Evolutionary conservation across 2,329 filamentous ascomycete species (phyloP).

Genomic region (Davidsoniella neocaledoniae): DNA sequence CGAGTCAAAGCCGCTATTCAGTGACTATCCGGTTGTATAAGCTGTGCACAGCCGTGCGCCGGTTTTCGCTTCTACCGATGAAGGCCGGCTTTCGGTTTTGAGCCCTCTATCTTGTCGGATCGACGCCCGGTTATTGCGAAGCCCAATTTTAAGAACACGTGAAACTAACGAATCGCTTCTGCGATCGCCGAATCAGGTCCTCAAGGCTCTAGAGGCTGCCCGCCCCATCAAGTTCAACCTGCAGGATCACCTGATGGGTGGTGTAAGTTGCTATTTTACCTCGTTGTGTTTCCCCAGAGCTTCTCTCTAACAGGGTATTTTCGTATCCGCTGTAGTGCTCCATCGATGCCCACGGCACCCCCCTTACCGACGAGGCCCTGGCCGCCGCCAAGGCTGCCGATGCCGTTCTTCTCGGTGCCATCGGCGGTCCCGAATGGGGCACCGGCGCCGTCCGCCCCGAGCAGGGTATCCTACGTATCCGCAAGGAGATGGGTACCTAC

Average conservation of each 20-base stretch:
- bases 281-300: neutral
- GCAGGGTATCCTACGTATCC: constrained; percentile 76
- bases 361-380: constrained; percentile 72
- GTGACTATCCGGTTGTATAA: too few species aligned
- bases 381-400: constrained; percentile 68
- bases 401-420: constrained; percentile 80
- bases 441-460: constrained; percentile 77
- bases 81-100: too few species aligned
- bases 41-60: too few species aligned
- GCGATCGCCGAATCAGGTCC: constrained; percentile 34
- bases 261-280: constrained; percentile 42
- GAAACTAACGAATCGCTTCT: too few species aligned
- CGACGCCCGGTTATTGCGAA: too few species aligned
- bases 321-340: constrained; percentile 44
- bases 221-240: constrained; percentile 69
- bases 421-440: constrained; percentile 94
- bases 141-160: too few species aligned
- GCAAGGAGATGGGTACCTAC: constrained; percentile 86
- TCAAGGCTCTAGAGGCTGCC: constrained; percentile 60
- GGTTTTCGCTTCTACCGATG: too few species aligned
- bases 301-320: constrained; percentile 1
- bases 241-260: constrained; percentile 76
- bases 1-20: too few species aligned
- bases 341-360: constrained; percentile 63
- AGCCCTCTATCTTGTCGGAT: too few species aligned